phyloP scores from a whole-genome alignment of 2,329 filamentous ascomycete species.

The Cephalotrichum gorgonifer region DNA sequence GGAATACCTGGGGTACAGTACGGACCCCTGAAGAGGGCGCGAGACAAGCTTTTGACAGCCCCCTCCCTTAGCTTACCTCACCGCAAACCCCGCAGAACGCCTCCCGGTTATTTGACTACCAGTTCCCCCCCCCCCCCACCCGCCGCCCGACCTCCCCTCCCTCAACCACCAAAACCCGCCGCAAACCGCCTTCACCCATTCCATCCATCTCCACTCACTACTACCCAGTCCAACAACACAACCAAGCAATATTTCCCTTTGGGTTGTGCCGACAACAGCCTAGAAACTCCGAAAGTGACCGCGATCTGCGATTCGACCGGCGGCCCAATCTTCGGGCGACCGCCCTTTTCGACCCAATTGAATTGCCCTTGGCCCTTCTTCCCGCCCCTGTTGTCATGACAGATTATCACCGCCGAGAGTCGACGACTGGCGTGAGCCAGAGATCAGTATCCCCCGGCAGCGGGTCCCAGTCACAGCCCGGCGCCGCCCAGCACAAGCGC shows the following conservation, averaged over 20 bases:
- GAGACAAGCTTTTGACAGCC: no score
- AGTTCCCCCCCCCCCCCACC: background rate
- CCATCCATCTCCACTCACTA: background rate
- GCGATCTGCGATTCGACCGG: background rate
- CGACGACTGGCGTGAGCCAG: background rate
- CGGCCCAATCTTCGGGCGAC: background rate
- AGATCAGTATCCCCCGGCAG: background rate
- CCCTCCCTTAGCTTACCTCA: no score
- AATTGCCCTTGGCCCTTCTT: no score
- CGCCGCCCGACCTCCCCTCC: no score
- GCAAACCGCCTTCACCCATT: slow-evolving; percentile 8
- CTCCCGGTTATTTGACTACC: background rate
- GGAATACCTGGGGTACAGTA: no score
- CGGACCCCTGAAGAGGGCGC: no score
- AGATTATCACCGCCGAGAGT: slow-evolving; percentile 1
- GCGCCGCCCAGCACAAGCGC: slow-evolving; percentile 40
- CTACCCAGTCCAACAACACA: background rate
- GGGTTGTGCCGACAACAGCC: background rate
- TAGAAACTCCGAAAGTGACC: background rate
- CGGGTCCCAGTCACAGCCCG: slow-evolving; percentile 1
- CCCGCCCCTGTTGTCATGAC: background rate
- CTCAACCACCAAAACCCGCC: slow-evolving; percentile 9
- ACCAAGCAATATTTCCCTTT: background rate
- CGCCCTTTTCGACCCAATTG: background rate
- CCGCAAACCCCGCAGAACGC: slow-evolving; percentile 3